Evolutionary conservation across 2,329 filamentous ascomycete genomes (phyloP).

Genomic region (Arthrinium phaeospermum): DNA sequence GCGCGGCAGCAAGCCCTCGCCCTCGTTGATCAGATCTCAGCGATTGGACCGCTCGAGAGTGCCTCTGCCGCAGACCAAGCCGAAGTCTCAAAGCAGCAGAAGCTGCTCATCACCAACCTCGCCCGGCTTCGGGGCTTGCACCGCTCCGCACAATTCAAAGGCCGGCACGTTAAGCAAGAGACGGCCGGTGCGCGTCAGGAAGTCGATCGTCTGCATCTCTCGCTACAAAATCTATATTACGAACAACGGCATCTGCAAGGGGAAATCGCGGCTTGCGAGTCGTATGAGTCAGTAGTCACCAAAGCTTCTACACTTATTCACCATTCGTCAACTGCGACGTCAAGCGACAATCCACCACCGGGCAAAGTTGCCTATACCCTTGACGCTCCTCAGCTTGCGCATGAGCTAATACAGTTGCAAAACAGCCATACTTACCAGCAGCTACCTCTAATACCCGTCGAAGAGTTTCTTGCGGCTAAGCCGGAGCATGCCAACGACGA

Average conservation of each 20-base stretch:
- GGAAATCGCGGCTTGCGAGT: constrained; percentile 89
- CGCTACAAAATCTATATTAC: constrained; percentile 95
- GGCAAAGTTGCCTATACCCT: neutral
- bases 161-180: constrained; percentile 82
- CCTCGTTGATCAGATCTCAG: constrained; percentile 61
- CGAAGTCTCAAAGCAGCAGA: constrained; percentile 76
- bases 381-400: constrained; percentile 24
- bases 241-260: constrained; percentile 90
- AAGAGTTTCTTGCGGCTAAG: constrained; percentile 79
- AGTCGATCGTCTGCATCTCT: constrained; percentile 88
- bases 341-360: constrained; percentile 2
- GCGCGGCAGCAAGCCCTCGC: constrained; percentile 74
- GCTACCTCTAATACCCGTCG: constrained; percentile 81
- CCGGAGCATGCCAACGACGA: constrained; percentile 76
- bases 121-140: constrained; percentile 83
- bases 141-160: constrained; percentile 78
- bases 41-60: constrained; percentile 50
- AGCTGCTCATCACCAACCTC: constrained; percentile 78
- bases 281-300: constrained; percentile 75
- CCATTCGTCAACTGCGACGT: constrained; percentile 8
- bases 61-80: constrained; percentile 56
- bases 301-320: neutral
- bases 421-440: constrained; percentile 83
- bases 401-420: constrained; percentile 31
- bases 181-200: constrained; percentile 89